Percentiles rank a stretch among this genome's conserved stretches.
These are phyloP conservation scores for Zopfia rhizophila DNA, from an alignment of 2,329 filamentous ascomycete species.

Conservation along the genomic window DNA sequence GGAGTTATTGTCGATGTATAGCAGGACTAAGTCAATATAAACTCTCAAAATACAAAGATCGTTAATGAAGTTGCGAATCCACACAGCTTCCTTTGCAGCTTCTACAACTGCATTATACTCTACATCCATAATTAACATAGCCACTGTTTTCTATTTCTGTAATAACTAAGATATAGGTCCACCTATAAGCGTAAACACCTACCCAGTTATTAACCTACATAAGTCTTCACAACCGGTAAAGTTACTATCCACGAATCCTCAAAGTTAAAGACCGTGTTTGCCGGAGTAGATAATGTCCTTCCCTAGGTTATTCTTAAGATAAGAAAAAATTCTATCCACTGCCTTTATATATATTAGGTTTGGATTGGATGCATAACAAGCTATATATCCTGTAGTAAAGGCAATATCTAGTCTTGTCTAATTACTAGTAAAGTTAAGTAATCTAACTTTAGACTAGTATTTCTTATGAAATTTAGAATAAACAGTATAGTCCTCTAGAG, in stretches of 20 bases:
- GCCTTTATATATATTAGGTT: conserved; percentile 1
- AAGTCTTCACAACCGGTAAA: conserved; percentile 10
- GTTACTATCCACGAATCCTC: conserved; percentile 9
- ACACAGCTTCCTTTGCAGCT: conserved; percentile 11
- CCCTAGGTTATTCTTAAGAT: conserved; percentile 3
- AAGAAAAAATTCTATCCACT: conserved; percentile 5
- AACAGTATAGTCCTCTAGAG: too few relatives aligned
- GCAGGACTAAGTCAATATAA: too few relatives aligned
- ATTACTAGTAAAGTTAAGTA: conserved; percentile 1
- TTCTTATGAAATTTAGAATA: not conserved
- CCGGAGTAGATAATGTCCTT: conserved; percentile 7
- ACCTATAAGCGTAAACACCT: conserved; percentile 1
- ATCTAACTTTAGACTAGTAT: conserved; percentile 4
- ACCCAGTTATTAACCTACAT: conserved; percentile 2
- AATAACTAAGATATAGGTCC: too few relatives aligned
- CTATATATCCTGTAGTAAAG: not conserved
- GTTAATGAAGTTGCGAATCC: conserved; percentile 6
- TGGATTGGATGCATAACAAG: conserved; percentile 6
- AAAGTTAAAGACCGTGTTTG: too few relatives aligned
- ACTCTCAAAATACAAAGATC: conserved; percentile 1
- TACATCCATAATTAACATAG: conserved; percentile 1
- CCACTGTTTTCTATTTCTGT: too few relatives aligned
- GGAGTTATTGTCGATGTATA: too few relatives aligned
- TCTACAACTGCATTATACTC: conserved; percentile 8
- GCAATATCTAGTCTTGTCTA: conserved; percentile 4